These are phyloP conservation scores for Scheffersomyces stipitis DNA, from an alignment of 805 yeast species.

Conservation along the genomic window DNA sequence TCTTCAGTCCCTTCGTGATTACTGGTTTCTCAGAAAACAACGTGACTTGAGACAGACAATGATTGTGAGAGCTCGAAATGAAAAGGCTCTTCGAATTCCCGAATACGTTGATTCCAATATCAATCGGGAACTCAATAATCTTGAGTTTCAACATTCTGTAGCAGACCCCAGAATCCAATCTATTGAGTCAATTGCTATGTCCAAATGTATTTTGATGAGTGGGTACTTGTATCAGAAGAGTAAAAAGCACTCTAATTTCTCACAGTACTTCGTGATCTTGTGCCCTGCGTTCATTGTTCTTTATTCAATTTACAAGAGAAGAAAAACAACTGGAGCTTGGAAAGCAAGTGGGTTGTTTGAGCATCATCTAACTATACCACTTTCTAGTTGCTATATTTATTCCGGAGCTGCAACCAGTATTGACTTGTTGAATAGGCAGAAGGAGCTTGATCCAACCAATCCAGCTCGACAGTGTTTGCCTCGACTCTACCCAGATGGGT, in stretches of 20 bases:
- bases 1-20: slow-evolving; percentile 43
- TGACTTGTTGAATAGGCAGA: slow-evolving; percentile 52
- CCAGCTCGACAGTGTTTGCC: slow-evolving; percentile 66
- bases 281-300: slow-evolving; percentile 69
- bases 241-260: slow-evolving; percentile 67
- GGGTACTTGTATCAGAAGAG: slow-evolving; percentile 72
- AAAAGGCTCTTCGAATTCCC: slow-evolving; percentile 45
- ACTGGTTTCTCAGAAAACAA: slow-evolving; percentile 56
- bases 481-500: slow-evolving; percentile 75
- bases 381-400: slow-evolving; percentile 70
- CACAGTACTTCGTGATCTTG: slow-evolving; percentile 58
- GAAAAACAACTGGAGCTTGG: slow-evolving; percentile 44
- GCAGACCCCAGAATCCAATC: slow-evolving; percentile 57
- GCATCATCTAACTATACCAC: slow-evolving; percentile 58
- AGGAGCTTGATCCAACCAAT: slow-evolving; percentile 44
- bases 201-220: slow-evolving; percentile 57
- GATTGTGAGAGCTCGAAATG: slow-evolving; percentile 44
- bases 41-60: slow-evolving; percentile 41
- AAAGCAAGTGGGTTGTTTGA: slow-evolving; percentile 49
- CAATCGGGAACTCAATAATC: slow-evolving; percentile 27
- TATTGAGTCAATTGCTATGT: slow-evolving; percentile 57
- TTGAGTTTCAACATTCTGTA: slow-evolving; percentile 27
- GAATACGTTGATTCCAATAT: slow-evolving; percentile 59
- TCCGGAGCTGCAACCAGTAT: slow-evolving; percentile 62
- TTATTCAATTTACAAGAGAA: slow-evolving; percentile 51